These are phyloP conservation scores for Artemisia argyi DNA, from an alignment of 129 eudicot genomes.

Conservation along the genomic window DNA sequence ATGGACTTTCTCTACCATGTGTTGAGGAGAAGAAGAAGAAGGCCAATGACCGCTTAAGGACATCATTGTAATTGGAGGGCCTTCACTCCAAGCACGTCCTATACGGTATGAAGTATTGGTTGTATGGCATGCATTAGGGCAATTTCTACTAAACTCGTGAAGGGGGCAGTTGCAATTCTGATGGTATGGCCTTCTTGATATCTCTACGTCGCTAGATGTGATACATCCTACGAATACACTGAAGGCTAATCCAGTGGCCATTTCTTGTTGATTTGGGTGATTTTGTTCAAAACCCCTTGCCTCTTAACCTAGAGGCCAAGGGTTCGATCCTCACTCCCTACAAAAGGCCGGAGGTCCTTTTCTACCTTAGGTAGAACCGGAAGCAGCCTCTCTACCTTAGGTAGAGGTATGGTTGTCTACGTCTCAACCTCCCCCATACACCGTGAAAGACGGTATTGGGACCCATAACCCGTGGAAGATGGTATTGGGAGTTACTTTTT, in stretches of 20 bases:
- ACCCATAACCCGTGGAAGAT: too few relatives aligned
- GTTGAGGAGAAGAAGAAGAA: not conserved
- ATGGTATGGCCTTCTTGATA: slow-evolving; percentile 48
- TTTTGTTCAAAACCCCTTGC: not conserved
- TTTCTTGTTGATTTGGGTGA: not conserved
- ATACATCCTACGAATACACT: not conserved
- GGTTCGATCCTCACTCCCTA: too few relatives aligned
- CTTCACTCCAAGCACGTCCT: not conserved
- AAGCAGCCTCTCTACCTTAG: too few relatives aligned
- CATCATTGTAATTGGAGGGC: not conserved
- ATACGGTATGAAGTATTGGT: not conserved
- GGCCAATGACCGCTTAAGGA: not conserved
- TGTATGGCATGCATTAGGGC: not conserved
- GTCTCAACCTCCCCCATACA: too few relatives aligned
- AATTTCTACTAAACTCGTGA: slow-evolving; percentile 16
- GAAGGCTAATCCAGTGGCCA: too few relatives aligned
- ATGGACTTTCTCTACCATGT: not conserved
- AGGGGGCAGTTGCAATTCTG: slow-evolving; percentile 52
- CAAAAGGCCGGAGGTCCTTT: too few relatives aligned
- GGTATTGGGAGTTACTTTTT: too few relatives aligned
- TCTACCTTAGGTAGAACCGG: too few relatives aligned
- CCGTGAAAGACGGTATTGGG: too few relatives aligned
- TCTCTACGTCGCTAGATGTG: slow-evolving; percentile 20
- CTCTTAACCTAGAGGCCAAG: too few relatives aligned
- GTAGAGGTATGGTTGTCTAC: too few relatives aligned